A percentile compares a stretch with the other conserved stretches of the same genome.
phyloP scores from a whole-genome alignment of 1,284 basidiomycete genomes.

The Sporisorium graminicola region DNA sequence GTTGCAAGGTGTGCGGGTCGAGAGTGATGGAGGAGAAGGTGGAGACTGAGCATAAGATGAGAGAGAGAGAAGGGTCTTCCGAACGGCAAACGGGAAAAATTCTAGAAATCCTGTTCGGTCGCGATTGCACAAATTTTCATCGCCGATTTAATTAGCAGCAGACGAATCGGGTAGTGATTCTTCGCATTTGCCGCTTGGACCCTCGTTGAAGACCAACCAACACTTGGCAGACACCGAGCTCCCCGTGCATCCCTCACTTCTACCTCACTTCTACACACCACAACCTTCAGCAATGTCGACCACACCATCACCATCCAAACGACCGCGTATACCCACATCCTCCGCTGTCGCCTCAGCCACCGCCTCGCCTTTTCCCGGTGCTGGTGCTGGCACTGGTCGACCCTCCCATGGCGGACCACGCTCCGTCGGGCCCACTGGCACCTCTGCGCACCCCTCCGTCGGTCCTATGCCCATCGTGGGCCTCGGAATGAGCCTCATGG shows the following conservation, averaged over 20 bases:
- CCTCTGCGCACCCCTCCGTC: constrained; percentile 3
- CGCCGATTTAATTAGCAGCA: constrained; percentile 7
- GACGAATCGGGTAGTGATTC: background rate
- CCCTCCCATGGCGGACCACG: constrained; percentile 17
- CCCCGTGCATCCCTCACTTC: no score
- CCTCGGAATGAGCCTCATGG: constrained; percentile 31
- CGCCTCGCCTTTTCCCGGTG: constrained; percentile 26
- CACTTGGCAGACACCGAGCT: no score
- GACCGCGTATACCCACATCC: constrained; percentile 25
- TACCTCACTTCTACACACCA: no score
- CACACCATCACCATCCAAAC: constrained; percentile 43
- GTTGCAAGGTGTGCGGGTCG: background rate
- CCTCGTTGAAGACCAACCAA: no score
- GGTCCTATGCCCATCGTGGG: background rate
- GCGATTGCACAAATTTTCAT: constrained; percentile 37
- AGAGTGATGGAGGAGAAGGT: background rate
- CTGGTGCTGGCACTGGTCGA: background rate
- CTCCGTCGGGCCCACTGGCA: constrained; percentile 26
- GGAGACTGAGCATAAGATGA: background rate
- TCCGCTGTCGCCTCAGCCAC: constrained; percentile 24
- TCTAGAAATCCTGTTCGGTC: constrained; percentile 23
- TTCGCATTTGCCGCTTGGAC: constrained; percentile 22
- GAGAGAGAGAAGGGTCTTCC: constrained; percentile 3
- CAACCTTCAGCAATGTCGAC: constrained; percentile 20
- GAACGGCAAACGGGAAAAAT: constrained; percentile 24